phyloP scores from a whole-genome alignment of 306 rosid genomes.

The Trifolium fragiferum region DNA sequence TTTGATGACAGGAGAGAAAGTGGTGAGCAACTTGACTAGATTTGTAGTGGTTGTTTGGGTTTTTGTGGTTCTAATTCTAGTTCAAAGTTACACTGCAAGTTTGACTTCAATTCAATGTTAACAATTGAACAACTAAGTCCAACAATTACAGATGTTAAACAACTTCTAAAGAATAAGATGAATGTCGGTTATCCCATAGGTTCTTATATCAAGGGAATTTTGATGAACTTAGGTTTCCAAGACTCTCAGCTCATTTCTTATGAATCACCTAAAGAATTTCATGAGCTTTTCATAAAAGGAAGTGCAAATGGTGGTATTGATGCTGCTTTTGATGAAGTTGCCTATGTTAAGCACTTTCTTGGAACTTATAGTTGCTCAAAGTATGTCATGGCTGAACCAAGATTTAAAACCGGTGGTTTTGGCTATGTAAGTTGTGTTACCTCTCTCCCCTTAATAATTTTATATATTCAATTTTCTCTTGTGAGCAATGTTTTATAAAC shows the following conservation, averaged over 20 bases:
- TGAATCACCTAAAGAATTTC: constrained; percentile 37
- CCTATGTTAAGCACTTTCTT: constrained; percentile 53
- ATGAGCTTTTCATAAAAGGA: constrained; percentile 51
- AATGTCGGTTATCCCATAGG: constrained; percentile 55
- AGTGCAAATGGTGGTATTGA: constrained; percentile 57
- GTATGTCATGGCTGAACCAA: constrained; percentile 57
- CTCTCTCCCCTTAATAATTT: no score
- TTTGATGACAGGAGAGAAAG: constrained; percentile 52
- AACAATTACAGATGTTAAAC: constrained; percentile 43
- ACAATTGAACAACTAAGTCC: constrained; percentile 67
- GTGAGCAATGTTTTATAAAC: no score
- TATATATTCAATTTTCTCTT: no score
- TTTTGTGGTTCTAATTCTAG: constrained; percentile 63
- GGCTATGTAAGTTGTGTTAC: constrained; percentile 61
- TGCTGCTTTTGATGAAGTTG: constrained; percentile 64
- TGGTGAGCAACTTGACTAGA: constrained; percentile 60
- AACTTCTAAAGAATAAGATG: constrained; percentile 43
- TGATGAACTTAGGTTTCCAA: constrained; percentile 46
- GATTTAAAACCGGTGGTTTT: constrained; percentile 60
- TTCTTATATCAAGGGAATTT: constrained; percentile 46
- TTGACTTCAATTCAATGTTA: constrained; percentile 60
- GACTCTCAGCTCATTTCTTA: constrained; percentile 40
- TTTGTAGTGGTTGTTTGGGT: constrained; percentile 68
- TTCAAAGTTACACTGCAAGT: constrained; percentile 75
- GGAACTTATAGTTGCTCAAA: constrained; percentile 51